A percentile compares a stretch with the other conserved stretches of the same genome.
Evolutionary conservation across 1,284 basidiomycete genomes (phyloP).

Genomic region (Dichomitus squalens): DNA sequence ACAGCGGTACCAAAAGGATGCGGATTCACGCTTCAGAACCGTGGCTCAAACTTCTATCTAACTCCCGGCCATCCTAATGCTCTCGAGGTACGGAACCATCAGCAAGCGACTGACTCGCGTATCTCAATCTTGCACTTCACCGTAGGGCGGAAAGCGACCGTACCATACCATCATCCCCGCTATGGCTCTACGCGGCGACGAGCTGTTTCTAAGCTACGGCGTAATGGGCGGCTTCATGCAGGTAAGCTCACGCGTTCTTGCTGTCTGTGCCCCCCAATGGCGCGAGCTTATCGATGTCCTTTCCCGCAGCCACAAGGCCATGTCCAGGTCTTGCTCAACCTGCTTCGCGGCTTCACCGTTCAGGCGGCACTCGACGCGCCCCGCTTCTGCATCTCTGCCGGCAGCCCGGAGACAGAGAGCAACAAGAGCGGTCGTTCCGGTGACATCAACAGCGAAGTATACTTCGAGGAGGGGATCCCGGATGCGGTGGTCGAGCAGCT

Average conservation of each 20-base stretch:
- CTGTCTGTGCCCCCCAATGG: too few species aligned
- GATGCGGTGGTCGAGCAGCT: slow-evolving; percentile 62
- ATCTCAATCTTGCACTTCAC: background rate
- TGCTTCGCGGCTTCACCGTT: slow-evolving; percentile 82
- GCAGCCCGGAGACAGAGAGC: slow-evolving; percentile 66
- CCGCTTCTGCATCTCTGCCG: slow-evolving; percentile 93
- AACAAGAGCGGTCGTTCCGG: slow-evolving; percentile 52
- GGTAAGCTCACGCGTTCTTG: slow-evolving; percentile 36
- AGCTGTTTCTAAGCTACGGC: slow-evolving; percentile 87
- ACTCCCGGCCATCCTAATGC: slow-evolving; percentile 84
- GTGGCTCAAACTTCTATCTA: slow-evolving; percentile 85
- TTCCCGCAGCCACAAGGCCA: slow-evolving; percentile 81
- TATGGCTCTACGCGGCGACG: slow-evolving; percentile 80
- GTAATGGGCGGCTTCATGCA: slow-evolving; percentile 98
- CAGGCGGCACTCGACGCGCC: slow-evolving; percentile 92
- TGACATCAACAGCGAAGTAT: slow-evolving; percentile 81
- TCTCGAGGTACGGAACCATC: slow-evolving; percentile 49
- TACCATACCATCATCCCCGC: slow-evolving; percentile 98
- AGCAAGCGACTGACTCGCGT: background rate
- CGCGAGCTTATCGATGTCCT: background rate
- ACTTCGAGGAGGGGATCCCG: slow-evolving; percentile 84
- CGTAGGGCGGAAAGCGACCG: slow-evolving; percentile 81
- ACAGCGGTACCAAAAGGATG: slow-evolving; percentile 87
- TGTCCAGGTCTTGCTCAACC: slow-evolving; percentile 91
- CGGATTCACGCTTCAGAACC: slow-evolving; percentile 95